phyloP scores from a whole-genome alignment of 1,139 yeast genomes.

The Hansenula lynferdii region DNA sequence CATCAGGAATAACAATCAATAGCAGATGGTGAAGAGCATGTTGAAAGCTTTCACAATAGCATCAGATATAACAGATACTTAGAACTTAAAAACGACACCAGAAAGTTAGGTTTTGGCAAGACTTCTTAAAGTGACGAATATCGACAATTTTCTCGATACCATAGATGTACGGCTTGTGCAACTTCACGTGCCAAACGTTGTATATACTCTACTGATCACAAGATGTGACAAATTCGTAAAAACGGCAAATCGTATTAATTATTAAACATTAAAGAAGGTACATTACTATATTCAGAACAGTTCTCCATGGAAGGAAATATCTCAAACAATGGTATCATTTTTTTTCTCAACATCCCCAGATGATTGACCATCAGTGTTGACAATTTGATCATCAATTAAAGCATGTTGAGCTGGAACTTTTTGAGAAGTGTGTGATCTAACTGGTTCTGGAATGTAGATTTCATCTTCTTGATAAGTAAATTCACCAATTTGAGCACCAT shows the following conservation, averaged over 20 bases:
- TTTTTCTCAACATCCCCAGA: constrained; percentile 6
- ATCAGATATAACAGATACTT: no score
- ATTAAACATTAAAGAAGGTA: neutral
- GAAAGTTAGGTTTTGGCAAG: no score
- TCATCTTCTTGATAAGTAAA: constrained; percentile 64
- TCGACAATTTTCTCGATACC: no score
- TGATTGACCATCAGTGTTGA: constrained; percentile 19
- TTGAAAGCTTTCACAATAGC: no score
- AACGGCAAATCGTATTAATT: neutral
- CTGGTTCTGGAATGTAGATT: constrained; percentile 71
- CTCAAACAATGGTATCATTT: neutral
- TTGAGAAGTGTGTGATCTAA: constrained; percentile 43
- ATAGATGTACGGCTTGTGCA: no score
- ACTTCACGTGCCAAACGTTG: no score
- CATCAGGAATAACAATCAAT: no score
- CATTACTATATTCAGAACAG: neutral
- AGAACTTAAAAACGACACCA: no score
- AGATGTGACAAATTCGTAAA: neutral
- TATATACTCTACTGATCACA: no score
- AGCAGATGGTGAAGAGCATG: no score
- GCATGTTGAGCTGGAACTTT: constrained; percentile 24
- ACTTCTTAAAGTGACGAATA: no score
- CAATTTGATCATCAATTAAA: constrained; percentile 30
- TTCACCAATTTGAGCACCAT: constrained; percentile 85
- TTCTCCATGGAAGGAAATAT: no score